phyloP scores from a whole-genome alignment of 2,329 filamentous ascomycete genomes.

The Penicillium sp. region DNA sequence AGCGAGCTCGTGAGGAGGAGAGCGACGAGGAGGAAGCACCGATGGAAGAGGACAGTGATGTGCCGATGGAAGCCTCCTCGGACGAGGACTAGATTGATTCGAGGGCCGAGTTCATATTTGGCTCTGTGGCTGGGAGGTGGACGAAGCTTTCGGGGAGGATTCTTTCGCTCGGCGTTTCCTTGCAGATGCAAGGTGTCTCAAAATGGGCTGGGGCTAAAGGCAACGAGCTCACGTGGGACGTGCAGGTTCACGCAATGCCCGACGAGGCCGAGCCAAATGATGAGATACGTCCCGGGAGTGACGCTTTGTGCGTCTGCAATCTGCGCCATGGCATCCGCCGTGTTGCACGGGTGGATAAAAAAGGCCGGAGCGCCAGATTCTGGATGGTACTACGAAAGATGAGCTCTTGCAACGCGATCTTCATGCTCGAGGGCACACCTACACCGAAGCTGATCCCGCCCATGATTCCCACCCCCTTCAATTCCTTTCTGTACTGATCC shows the following conservation, averaged over 20 bases:
- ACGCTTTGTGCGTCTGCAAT: slow-evolving; percentile 47
- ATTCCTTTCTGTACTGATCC: slow-evolving; percentile 55
- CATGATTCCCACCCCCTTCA: slow-evolving; percentile 59
- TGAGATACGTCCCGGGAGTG: slow-evolving; percentile 63
- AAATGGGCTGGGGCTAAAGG: slow-evolving; percentile 19
- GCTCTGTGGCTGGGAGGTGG: slow-evolving; percentile 4
- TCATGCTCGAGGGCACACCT: slow-evolving; percentile 46
- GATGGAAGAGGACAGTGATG: slow-evolving; percentile 65
- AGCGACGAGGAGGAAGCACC: slow-evolving; percentile 50
- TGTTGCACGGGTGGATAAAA: slow-evolving; percentile 89
- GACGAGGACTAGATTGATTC: slow-evolving; percentile 59
- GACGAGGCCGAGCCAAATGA: slow-evolving; percentile 83
- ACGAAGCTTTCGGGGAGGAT: slow-evolving; percentile 11
- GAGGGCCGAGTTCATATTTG: neutral
- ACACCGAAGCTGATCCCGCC: slow-evolving; percentile 73
- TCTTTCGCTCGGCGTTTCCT: slow-evolving; percentile 12
- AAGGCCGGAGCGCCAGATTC: slow-evolving; percentile 71
- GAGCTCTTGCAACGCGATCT: slow-evolving; percentile 28
- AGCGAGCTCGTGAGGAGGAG: slow-evolving; percentile 64
- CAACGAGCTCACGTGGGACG: slow-evolving; percentile 63
- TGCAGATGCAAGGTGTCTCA: slow-evolving; percentile 16
- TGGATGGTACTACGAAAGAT: slow-evolving; percentile 68
- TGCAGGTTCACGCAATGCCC: slow-evolving; percentile 74
- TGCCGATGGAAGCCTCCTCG: slow-evolving; percentile 65
- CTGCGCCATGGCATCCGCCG: slow-evolving; percentile 69